Conservation (phyloP, 805 yeast species). For the Schwanniomyces vanrijiae region DNA sequence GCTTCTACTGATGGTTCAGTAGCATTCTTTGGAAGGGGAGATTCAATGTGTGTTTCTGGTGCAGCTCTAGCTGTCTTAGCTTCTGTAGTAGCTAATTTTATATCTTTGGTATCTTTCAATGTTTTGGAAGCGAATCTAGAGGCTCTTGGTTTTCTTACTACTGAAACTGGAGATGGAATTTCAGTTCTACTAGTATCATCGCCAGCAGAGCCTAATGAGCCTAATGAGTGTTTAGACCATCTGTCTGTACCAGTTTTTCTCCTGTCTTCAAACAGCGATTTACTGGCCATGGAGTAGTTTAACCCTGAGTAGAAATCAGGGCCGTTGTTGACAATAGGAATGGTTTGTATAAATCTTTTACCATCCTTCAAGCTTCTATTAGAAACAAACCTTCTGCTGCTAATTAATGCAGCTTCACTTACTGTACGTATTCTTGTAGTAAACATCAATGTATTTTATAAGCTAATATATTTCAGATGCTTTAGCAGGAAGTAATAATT, state of each 20-base stretch:
- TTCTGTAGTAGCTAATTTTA: slow-evolving; percentile 3
- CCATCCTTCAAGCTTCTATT: slow-evolving; percentile 22
- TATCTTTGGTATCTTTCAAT: slow-evolving; percentile 7
- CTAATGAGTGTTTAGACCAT: slow-evolving; percentile 34
- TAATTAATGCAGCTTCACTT: neutral
- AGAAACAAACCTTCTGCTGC: slow-evolving; percentile 16
- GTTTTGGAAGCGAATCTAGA: slow-evolving; percentile 21
- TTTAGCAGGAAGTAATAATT: too few species aligned
- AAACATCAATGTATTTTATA: neutral
- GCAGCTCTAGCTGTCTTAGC: slow-evolving; percentile 5
- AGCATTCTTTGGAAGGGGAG: neutral
- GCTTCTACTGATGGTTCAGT: slow-evolving; percentile 4
- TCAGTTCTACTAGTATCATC: slow-evolving; percentile 1
- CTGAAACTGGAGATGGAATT: slow-evolving; percentile 5
- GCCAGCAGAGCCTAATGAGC: slow-evolving; percentile 4
- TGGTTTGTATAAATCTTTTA: slow-evolving; percentile 36
- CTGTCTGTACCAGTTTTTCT: slow-evolving; percentile 8
- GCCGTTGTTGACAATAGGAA: slow-evolving; percentile 18
- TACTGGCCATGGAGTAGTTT: slow-evolving; percentile 13
- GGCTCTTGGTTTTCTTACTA: slow-evolving; percentile 32
- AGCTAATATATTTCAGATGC: too few species aligned
- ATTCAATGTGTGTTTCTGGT: slow-evolving; percentile 6
- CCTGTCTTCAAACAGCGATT: slow-evolving; percentile 8
- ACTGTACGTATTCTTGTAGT: neutral
- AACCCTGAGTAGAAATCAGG: slow-evolving; percentile 21